These are phyloP conservation scores for Acer negundo DNA, from an alignment of 345 rosid species.

Conservation along the genomic window DNA sequence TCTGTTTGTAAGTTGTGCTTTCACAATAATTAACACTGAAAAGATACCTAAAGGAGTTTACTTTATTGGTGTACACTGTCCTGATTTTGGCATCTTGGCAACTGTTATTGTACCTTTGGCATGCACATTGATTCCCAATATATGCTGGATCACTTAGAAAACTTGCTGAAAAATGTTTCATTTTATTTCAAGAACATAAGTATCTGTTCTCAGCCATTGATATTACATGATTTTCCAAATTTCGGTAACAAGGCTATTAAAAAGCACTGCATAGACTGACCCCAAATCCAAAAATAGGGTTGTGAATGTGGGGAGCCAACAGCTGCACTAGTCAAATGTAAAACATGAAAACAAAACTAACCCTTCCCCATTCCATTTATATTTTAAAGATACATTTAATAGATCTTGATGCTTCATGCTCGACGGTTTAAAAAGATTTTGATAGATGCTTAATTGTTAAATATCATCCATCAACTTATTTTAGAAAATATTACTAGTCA, in stretches of 20 bases:
- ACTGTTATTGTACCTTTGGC: not conserved
- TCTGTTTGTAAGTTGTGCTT: not conserved
- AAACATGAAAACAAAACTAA: not conserved
- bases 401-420: not conserved
- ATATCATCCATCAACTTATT: not conserved
- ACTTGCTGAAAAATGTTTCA: not conserved
- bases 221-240: not conserved
- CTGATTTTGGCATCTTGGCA: not conserved
- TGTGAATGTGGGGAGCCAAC: slow-evolving; percentile 4
- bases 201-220: not conserved
- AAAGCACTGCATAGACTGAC: not conserved
- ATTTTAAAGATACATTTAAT: not conserved
- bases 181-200: not conserved
- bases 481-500: not conserved
- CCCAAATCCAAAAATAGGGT: not conserved
- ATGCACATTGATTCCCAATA: not conserved
- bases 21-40: not conserved
- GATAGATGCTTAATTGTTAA: not conserved
- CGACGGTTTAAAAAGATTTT: not conserved
- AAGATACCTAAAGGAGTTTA: not conserved
- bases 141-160: not conserved
- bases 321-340: not conserved
- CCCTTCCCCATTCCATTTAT: not conserved
- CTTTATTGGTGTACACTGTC: not conserved
- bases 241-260: not conserved